Base-by-base conservation (phyloP, 108 stramenopile species). In the Nitzschia sp. region DNA sequence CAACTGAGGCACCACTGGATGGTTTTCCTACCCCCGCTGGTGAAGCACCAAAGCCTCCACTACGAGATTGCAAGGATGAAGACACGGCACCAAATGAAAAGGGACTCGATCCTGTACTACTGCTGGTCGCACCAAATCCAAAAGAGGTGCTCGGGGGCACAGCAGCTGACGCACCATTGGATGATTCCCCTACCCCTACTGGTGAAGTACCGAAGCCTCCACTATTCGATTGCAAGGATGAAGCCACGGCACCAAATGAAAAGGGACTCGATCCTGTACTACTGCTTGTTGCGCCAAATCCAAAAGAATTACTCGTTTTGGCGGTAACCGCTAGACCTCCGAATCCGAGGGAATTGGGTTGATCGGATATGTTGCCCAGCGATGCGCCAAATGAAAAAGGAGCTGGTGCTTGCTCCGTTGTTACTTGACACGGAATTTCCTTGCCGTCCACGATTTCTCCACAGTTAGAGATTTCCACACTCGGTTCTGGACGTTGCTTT, bases 401-500 rank as follows among this genome's bases (percentile, higher is more conserved):
- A 19, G 36, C 15, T 11, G 59, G 29, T 5, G 32, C 36, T 41
- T 34, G 35, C 13, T 17, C 36, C 36, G 16, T n/a, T 16, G 11
- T 23, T 21, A 34, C 33, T 19, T 34, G 35, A 22, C 33, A 60
- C 9, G 58, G 48, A 8, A 60, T 19, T 22, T 70, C 69, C 31
- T 41, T 60, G 16, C 69, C 69, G 45, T 58, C 57, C 15, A 59
- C 69, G 34, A 76, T 48, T 31, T 62, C 58, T 0, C 78, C 78
- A 45, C 78, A 79, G 16, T 66, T 53, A 1, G 46, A 27, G 25
- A 79, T 79, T 15, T 27, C 23, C 17, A 79, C 57, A 22, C 16
- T 26, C 26, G 36, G 13, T 30, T 48, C 30, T 32, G 75, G 75
- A 15, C 59, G 65, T 34, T 75, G 69, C 2, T 38, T 47, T 8